phyloP scores from a whole-genome alignment of 2,329 filamentous ascomycete genomes.

The Dactylellina parvicollis region DNA sequence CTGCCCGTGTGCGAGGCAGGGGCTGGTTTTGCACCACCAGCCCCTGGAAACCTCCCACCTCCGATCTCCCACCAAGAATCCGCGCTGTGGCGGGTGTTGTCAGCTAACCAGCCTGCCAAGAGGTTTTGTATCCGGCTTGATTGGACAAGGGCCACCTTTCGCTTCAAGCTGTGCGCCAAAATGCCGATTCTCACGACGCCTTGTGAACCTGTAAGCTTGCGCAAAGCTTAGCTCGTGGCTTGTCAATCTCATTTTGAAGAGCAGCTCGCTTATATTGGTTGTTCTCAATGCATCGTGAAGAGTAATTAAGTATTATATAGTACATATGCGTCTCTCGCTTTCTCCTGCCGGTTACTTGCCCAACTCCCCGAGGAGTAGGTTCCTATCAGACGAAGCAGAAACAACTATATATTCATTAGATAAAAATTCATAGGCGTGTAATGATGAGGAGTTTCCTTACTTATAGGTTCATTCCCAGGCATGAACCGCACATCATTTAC shows the following conservation, averaged over 20 bases:
- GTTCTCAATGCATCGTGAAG: not conserved
- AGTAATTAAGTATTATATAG: too few relatives aligned
- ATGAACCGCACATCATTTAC: constrained; percentile 96
- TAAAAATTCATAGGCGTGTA: not conserved
- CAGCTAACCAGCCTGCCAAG: not conserved
- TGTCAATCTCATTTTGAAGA: too few relatives aligned
- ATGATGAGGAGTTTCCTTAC: constrained; percentile 69
- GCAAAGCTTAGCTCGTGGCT: too few relatives aligned
- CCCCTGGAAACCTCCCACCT: constrained; percentile 43
- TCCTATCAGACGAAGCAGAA: constrained; percentile 89
- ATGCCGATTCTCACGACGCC: too few relatives aligned
- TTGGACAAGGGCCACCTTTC: too few relatives aligned
- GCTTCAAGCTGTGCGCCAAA: too few relatives aligned
- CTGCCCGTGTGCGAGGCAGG: constrained; percentile 20
- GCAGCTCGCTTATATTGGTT: not conserved
- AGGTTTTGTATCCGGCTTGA: not conserved
- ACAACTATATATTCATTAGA: constrained; percentile 70
- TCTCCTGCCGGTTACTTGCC: constrained; percentile 53
- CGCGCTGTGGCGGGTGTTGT: constrained; percentile 17
- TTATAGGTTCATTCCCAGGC: constrained; percentile 82
- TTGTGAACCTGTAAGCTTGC: too few relatives aligned
- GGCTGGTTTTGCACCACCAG: constrained; percentile 9
- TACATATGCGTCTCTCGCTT: too few relatives aligned
- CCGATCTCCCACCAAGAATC: constrained; percentile 10
- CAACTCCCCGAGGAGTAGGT: constrained; percentile 83